Conservation (phyloP, 192 early-diverging fungal genomes). For the Geosiphon pyriformis region DNA sequence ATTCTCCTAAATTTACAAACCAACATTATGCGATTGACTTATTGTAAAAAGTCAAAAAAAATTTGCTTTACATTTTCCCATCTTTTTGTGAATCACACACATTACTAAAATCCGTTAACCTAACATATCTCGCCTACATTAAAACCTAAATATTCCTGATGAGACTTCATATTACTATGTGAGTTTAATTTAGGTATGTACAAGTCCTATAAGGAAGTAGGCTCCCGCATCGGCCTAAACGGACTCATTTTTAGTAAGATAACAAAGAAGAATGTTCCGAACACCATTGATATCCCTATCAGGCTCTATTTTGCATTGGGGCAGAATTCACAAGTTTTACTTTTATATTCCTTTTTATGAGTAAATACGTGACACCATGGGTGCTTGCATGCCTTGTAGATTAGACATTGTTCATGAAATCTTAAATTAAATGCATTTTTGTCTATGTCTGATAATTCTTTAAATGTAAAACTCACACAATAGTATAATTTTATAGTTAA, state of each 20-base stretch:
- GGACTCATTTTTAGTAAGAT: conserved; percentile 1
- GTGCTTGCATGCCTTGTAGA: not conserved
- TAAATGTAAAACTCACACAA: conserved; percentile 9
- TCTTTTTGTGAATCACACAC: too few relatives aligned
- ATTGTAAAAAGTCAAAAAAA: too few relatives aligned
- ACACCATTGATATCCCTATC: conserved; percentile 16
- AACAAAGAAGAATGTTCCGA: conserved; percentile 11
- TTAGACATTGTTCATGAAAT: not conserved
- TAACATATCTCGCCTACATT: conserved; percentile 1
- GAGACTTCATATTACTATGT: conserved; percentile 1
- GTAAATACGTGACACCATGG: conserved; percentile 1
- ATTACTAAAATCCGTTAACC: too few relatives aligned
- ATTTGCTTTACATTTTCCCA: too few relatives aligned
- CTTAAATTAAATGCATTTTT: conserved; percentile 2
- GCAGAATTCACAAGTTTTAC: conserved; percentile 3
- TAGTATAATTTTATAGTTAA: conserved; percentile 11
- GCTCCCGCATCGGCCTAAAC: not conserved
- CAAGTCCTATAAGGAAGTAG: conserved; percentile 8
- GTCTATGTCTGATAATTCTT: conserved; percentile 4
- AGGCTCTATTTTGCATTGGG: not conserved
- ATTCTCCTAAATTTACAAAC: too few relatives aligned
- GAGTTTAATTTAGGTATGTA: not conserved
- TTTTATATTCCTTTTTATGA: not conserved
- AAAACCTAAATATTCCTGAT: conserved; percentile 8
- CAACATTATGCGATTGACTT: too few relatives aligned